Conservation (phyloP, 2,329 filamentous ascomycete genomes). For the Nothophoma quercina region DNA sequence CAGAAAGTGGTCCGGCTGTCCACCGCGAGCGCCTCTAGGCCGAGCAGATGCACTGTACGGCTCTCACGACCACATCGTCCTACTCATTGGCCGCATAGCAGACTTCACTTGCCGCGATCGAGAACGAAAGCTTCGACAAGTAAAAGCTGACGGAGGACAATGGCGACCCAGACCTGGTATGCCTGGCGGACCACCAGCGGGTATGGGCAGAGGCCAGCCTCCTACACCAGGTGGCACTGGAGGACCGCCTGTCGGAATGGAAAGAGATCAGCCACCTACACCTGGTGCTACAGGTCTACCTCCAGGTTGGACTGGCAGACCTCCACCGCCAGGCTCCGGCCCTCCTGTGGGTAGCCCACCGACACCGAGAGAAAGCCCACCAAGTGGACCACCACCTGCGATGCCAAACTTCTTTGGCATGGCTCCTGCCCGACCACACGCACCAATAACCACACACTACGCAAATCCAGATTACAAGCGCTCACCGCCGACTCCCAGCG, state of each 20-base stretch:
- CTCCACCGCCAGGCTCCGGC: conserved; percentile 24
- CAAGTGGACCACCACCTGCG: conserved; percentile 28
- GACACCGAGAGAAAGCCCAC: conserved; percentile 20
- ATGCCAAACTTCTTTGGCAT: conserved; percentile 62
- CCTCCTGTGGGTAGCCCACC: conserved; percentile 21
- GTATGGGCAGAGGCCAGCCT: conserved; percentile 25
- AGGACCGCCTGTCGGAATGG: conserved; percentile 29
- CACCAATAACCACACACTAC: conserved; percentile 55
- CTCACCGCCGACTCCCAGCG: conserved; percentile 25
- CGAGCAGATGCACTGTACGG: conserved; percentile 82
- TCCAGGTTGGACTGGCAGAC: conserved; percentile 30
- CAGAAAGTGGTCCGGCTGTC: conserved; percentile 82
- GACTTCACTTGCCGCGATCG: conserved; percentile 82
- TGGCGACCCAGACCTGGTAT: conserved; percentile 64
- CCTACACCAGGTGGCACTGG: conserved; percentile 30
- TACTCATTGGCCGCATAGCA: conserved; percentile 80
- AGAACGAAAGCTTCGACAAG: conserved; percentile 75
- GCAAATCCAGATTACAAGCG: conserved; percentile 34
- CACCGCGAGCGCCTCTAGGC: conserved; percentile 81
- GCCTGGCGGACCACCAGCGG: conserved; percentile 48
- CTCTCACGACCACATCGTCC: conserved; percentile 84
- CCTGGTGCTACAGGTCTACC: conserved; percentile 28
- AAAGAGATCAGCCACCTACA: conserved; percentile 28
- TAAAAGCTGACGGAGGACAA: conserved; percentile 65
- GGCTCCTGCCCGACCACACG: conserved; percentile 52